phyloP scores from a whole-genome alignment of 1,284 basidiomycete species.

The Pseudozyma sp. region DNA sequence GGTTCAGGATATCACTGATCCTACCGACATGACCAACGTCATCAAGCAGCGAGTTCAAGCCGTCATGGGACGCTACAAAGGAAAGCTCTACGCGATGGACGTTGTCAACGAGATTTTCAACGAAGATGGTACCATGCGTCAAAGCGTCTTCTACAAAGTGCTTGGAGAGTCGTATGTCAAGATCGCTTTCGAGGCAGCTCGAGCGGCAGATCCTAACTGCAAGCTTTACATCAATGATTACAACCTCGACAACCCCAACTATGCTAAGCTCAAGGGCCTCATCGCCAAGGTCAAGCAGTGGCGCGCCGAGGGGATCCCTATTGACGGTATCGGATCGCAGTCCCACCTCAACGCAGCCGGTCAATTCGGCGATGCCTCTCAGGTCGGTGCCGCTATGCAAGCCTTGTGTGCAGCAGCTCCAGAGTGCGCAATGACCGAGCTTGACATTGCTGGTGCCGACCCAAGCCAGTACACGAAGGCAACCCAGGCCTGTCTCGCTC shows the following conservation, averaged over 20 bases:
- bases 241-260: conserved; percentile 16
- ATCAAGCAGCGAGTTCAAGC: conserved; percentile 25
- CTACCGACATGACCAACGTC: conserved; percentile 22
- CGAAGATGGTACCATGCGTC: conserved; percentile 23
- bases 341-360: conserved; percentile 20
- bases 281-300: conserved; percentile 26
- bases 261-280: conserved; percentile 17
- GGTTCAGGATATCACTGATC: conserved; percentile 22
- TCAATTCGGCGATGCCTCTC: conserved; percentile 12
- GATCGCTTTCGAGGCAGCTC: conserved; percentile 24
- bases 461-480: conserved; percentile 7
- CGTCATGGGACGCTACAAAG: conserved; percentile 23
- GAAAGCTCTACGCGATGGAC: conserved; percentile 31
- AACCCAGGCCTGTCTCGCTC: conserved; percentile 18
- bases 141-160: conserved; percentile 26
- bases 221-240: conserved; percentile 43
- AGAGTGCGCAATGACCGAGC: conserved; percentile 30
- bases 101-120: conserved; percentile 35
- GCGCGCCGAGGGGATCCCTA: conserved; percentile 22
- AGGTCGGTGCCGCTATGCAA: conserved; percentile 17
- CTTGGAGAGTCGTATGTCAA: conserved; percentile 28
- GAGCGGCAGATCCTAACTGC: conserved; percentile 14
- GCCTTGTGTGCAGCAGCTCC: conserved; percentile 12
- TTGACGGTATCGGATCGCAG: conserved; percentile 32
- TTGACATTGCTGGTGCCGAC: conserved; percentile 19